Evolutionary conservation across 208 protist genomes (phyloP), one percentile per base, ranked within the genome.

Genomic region (Wallacemonas collosoma): DNA sequence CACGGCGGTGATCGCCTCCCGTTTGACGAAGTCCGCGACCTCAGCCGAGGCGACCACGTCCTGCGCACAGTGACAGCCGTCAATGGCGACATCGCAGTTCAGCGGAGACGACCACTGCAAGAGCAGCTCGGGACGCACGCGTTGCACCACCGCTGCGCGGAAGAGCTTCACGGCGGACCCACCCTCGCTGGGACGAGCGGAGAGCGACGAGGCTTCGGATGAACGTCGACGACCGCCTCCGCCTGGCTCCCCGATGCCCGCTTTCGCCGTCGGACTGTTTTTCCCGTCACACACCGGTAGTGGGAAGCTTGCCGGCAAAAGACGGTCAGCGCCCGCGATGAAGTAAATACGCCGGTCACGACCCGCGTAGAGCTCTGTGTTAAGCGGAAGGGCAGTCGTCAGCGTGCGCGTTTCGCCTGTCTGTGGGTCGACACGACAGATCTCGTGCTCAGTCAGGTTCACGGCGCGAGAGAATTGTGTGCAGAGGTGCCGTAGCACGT

Each of bases 301-400:
- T 15, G 73, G 79, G 66, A 79, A 17, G n/a, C 80, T 60, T 12
- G 83, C 53, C 15, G 91, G 91, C 61, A 93, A 72, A 4, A 95
- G 65, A 36, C 83, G 85, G 2, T 63, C 63, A 0, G 70, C 71
- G 39, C 60, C 60, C 3, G 81, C 80, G 6, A 93, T 38, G 1
- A 95, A 60, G 61, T 97, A 97, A 1, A 97, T 61, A 2, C 92
- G 84, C 8, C 85, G 75, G 43, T 97, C 92, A 0, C 65, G 51
- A 7, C 88, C 88, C 12, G 71, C 79, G 45, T 89, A 83, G 12
- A 89, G 65, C 69, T 80, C 51, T 15, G 73, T 53, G 45, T 67
- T 74, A 17, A 72, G 39, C 14, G 78, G 61, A 5, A 84, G 55
- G 9, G 64, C 17, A 11, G 75, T 72, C 45, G 35, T 53, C 44